A percentile compares a stretch with the other conserved stretches of the same genome.
phyloP scores from a whole-genome alignment of 768 basidiomycete species.

The Tricholoma terreum region DNA sequence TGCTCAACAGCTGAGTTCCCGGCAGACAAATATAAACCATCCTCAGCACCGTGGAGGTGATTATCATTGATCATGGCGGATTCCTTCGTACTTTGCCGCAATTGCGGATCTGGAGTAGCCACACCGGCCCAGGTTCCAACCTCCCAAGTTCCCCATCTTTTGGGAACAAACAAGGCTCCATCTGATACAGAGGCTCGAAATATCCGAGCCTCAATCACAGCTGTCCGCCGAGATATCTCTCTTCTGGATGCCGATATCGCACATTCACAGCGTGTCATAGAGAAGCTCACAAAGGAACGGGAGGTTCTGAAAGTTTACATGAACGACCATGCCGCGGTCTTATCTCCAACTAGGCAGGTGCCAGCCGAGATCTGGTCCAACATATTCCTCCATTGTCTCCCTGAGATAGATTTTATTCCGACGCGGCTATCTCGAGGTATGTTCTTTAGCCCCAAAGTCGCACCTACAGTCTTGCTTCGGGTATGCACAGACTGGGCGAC shows the following conservation, averaged over 20 bases:
- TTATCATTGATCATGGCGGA: background rate
- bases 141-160: background rate
- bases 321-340: background rate
- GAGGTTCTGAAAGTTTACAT: background rate
- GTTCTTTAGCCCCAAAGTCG: background rate
- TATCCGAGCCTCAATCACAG: background rate
- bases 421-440: too few relatives aligned
- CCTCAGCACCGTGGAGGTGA: too few relatives aligned
- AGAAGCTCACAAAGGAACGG: background rate
- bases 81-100: background rate
- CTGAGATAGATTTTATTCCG: background rate
- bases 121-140: background rate
- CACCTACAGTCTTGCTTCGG: background rate
- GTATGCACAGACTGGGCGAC: background rate
- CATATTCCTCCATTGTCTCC: background rate
- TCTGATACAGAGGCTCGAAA: background rate
- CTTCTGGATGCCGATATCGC: background rate
- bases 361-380: background rate
- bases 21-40: too few relatives aligned
- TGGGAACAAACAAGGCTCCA: background rate
- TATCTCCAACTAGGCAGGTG: background rate
- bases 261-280: background rate
- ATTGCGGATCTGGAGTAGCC: background rate
- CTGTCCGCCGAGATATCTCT: background rate
- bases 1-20: too few relatives aligned